Conservation (phyloP, 2,329 filamentous ascomycete genomes). For the Fusarium vanettenii region DNA sequence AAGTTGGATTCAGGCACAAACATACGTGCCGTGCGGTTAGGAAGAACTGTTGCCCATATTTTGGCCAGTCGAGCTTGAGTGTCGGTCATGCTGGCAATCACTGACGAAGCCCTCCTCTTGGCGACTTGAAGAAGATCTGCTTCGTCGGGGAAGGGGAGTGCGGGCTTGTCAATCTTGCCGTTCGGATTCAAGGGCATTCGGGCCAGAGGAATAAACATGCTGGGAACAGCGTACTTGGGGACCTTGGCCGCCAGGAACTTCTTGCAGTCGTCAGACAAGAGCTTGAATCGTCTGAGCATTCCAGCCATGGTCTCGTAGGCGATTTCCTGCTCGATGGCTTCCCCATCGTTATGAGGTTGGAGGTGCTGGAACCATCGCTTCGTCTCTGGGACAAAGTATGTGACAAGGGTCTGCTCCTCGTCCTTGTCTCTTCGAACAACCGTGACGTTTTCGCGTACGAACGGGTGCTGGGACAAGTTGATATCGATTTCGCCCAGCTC, state of each 20-base stretch:
- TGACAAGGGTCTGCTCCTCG: constrained; percentile 85
- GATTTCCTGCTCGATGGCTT: constrained; percentile 59
- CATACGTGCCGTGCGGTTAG: constrained; percentile 4
- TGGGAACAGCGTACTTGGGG: constrained; percentile 39
- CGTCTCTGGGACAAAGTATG: constrained; percentile 81
- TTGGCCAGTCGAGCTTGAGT: constrained; percentile 23
- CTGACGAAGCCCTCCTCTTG: constrained; percentile 5
- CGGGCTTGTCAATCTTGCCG: constrained; percentile 72
- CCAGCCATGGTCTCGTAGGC: constrained; percentile 5
- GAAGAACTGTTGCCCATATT: constrained; percentile 46
- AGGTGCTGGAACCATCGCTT: constrained; percentile 79
- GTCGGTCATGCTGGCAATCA: constrained; percentile 22
- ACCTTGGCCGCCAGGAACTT: constrained; percentile 49
- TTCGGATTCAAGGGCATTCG: constrained; percentile 3
- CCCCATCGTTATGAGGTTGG: constrained; percentile 63
- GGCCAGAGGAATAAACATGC: constrained; percentile 35
- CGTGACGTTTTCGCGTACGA: constrained; percentile 88
- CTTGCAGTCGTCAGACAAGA: constrained; percentile 51
- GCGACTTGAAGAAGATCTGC: constrained; percentile 44
- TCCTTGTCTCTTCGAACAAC: constrained; percentile 66
- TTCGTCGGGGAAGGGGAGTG: constrained; percentile 78
- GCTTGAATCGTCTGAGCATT: constrained; percentile 55
- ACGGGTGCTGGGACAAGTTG: constrained; percentile 77
- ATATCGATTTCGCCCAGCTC: constrained; percentile 94
- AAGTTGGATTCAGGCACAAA: constrained; percentile 44